These are phyloP conservation scores for Pyrus communis DNA, from an alignment of 306 rosid species.

Conservation along the genomic window DNA sequence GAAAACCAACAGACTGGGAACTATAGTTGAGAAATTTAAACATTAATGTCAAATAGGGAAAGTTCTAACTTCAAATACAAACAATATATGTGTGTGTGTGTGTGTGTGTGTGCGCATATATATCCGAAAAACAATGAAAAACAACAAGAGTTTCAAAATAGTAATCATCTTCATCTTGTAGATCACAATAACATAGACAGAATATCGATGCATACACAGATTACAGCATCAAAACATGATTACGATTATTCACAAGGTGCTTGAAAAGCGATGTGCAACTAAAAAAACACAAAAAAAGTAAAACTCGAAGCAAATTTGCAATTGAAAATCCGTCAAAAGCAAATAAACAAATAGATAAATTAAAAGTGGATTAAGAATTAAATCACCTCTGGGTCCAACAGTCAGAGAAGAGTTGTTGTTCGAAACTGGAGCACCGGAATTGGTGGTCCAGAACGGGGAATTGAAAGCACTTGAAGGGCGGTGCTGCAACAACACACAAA, in stretches of 20 bases:
- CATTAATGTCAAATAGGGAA: background rate
- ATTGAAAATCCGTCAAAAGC: background rate
- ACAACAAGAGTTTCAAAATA: background rate
- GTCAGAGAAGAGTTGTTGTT: background rate
- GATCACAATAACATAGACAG: background rate
- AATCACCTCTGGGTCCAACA: background rate
- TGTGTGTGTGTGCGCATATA: no score
- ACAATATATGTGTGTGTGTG: no score
- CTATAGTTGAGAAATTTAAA: background rate
- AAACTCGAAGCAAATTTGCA: no score
- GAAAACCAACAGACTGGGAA: background rate
- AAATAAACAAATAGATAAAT: background rate
- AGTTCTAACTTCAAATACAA: background rate
- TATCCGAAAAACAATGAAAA: background rate
- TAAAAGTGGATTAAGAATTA: no score
- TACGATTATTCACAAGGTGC: background rate
- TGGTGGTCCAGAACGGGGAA: slow-evolving; percentile 26
- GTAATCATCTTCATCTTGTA: background rate
- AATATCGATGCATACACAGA: background rate
- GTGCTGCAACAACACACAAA: slow-evolving; percentile 30
- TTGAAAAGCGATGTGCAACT: background rate
- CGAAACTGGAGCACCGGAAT: background rate
- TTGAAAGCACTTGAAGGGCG: slow-evolving; percentile 82
- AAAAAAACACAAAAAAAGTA: background rate
- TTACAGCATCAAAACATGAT: background rate